Evolutionary conservation across 208 protist species (phyloP), one percentile per base, ranked within the genome.

Genomic region (Acanthamoeba lenticulata): DNA sequence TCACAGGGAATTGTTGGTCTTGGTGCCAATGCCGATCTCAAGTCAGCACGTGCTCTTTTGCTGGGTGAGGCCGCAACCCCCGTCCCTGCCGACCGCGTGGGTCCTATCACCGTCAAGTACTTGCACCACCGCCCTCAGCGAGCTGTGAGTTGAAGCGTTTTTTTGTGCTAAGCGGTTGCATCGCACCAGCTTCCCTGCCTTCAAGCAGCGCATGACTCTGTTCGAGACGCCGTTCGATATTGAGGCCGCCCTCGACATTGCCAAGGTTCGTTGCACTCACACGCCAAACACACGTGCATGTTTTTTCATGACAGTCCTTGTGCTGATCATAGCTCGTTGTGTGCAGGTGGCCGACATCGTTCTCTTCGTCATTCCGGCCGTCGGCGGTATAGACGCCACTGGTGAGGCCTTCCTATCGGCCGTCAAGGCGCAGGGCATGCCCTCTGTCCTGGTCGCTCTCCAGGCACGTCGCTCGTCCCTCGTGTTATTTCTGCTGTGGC

Each of bases 201-300:
- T 91, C 79, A 94, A 94, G 79, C 74, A 94, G 44, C 38, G 92
- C 21, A 89, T 94, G 92, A 89, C 74, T 0, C 2, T 94, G 4
- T 94, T 89, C 65, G 92, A 89, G 74, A 2, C 67, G 11, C 44
- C 77, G 21, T 29, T 36, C 19, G 92, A 94, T n/a, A 17, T 77
- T 19, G 83, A 94, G 24, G 77, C 38, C 44, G 60, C 74, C 4
- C 38, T 94, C 27, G 92, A 94, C 42, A 65, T 94, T 34, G 45
- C 86, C 55, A 92, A 92, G 55, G 83, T 90, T 62, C 55, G 6
- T 5, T 9, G 38, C 24, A 38, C 49, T 65, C 3, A n/a, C n/a
- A n/a, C n/a, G n/a, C n/a, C n/a, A n/a, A n/a, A 67, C 21, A 27
- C 57, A 67, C 24, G 57, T 27, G 27, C 21, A 67, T 27, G 27